Base-by-base conservation (phyloP, 805 yeast genomes). In the Cyberlindnera petersonii region DNA sequence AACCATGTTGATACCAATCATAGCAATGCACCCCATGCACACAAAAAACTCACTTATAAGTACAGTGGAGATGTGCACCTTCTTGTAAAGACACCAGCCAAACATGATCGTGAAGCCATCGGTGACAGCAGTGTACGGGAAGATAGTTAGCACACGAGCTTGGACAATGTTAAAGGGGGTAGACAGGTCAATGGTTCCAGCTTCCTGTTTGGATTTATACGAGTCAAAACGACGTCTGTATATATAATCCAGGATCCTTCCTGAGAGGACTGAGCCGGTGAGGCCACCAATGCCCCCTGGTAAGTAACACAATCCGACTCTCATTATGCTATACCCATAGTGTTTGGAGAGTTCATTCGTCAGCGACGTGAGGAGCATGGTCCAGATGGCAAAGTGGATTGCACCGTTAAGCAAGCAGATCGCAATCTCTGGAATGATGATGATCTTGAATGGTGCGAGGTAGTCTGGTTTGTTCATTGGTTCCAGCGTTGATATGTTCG, bases 271-370 rank as follows among this genome's bases (percentile, higher is more conserved):
- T 0, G 89, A 74, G 18, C 91, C 86, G 0, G 67, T 26, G 11
- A 84, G 56, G 5, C 86, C 75, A 9, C 82, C 83, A 0, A 75
- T 48, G 13, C 96, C 96, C 18, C 81, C 77, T 4, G 95, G 82
- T 30, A 87, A 64, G 52, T 79, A 87, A 40, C 86, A 76, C n/a
- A 78, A 60, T 3, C 95, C 95, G 26, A 84, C 75, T 33, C 75
- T 68, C 31, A 75, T 61, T 0, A 79, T 72, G 1, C 70, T 48
- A 45, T 77, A 73, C 18, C 68, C 61, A 48, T 86, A 85, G 3
- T 61, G 47, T 7, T 59, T 56, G 20, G 74, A 64, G 23, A 86
- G 58, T 9, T 68, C 63, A 0, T 83, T 73, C 0, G 88, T 70
- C 40, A 83, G 59, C 0, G 86, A 72, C 0, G 94, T 81, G 39